phyloP scores from a whole-genome alignment of 768 basidiomycete genomes.

The Lactifluus pinguis region DNA sequence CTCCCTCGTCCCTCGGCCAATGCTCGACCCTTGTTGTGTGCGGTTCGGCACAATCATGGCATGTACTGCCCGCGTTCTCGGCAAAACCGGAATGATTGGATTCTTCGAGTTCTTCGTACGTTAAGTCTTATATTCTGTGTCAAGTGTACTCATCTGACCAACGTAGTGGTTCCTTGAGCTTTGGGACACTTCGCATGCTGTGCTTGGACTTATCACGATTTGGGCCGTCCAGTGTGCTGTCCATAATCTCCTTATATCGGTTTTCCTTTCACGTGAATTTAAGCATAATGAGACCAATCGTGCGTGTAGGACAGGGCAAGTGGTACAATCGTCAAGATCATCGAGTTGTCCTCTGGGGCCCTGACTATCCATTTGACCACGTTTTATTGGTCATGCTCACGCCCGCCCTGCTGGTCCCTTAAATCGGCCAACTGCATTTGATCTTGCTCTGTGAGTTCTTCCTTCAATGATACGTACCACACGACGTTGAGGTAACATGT shows the following conservation, averaged over 20 bases:
- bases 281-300: conserved; percentile 98
- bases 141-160: too few relatives aligned
- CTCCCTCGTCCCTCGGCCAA: conserved; percentile 87
- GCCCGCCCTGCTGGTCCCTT: conserved; percentile 77
- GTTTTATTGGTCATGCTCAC: conserved; percentile 83
- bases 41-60: conserved; percentile 92
- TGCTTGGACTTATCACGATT: conserved; percentile 84
- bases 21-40: conserved; percentile 74
- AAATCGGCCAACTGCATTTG: conserved; percentile 80
- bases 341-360: conserved; percentile 97
- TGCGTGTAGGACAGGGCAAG: conserved; percentile 98
- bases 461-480: not conserved
- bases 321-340: conserved; percentile 99
- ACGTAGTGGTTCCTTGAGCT: conserved; percentile 89
- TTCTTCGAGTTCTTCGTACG: conserved; percentile 97
- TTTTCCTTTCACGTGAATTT: conserved; percentile 93
- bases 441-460: conserved; percentile 80
- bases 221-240: conserved; percentile 86
- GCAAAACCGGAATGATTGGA: conserved; percentile 78
- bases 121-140: conserved; percentile 27
- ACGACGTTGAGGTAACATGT: conserved; percentile 20
- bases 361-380: conserved; percentile 84
- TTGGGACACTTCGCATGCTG: conserved; percentile 95
- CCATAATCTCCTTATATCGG: conserved; percentile 89
- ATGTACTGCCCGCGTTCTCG: conserved; percentile 74